Evolutionary conservation across 2,329 filamentous ascomycete species (phyloP).

Genomic region (Xylariaceae sp.): DNA sequence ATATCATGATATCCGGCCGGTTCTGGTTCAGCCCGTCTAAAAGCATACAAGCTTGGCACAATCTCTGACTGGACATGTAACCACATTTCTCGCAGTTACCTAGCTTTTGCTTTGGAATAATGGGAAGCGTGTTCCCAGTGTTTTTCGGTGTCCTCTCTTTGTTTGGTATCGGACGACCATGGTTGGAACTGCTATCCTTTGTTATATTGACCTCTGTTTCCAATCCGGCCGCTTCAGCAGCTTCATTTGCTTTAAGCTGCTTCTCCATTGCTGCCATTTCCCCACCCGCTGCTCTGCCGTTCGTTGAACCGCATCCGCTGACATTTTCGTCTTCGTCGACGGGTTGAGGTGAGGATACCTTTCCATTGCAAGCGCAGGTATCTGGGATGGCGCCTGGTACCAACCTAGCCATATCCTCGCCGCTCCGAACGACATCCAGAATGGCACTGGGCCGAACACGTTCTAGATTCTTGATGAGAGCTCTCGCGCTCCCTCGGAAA

Average conservation of each 20-base stretch:
- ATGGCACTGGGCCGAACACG: constrained; percentile 93
- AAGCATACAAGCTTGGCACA: constrained; percentile 92
- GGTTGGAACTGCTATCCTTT: constrained; percentile 44
- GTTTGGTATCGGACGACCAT: constrained; percentile 45
- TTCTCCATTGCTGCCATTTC: constrained; percentile 87
- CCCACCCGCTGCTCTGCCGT: constrained; percentile 69
- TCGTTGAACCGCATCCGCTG: constrained; percentile 78
- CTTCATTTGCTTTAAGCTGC: constrained; percentile 69
- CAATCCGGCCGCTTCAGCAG: constrained; percentile 60
- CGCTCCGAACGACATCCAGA: constrained; percentile 90
- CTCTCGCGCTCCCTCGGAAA: constrained; percentile 89
- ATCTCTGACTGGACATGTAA: constrained; percentile 91
- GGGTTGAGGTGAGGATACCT: constrained; percentile 42
- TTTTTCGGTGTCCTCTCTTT: constrained; percentile 40
- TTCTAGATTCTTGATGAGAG: constrained; percentile 93
- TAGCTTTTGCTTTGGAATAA: constrained; percentile 70
- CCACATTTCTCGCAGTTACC: constrained; percentile 88
- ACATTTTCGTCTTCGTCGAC: constrained; percentile 58
- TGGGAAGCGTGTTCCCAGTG: constrained; percentile 36
- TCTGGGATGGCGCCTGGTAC: constrained; percentile 67
- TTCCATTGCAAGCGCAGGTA: constrained; percentile 55
- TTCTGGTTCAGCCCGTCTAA: constrained; percentile 91
- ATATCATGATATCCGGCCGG: constrained; percentile 64
- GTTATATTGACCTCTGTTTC: constrained; percentile 70
- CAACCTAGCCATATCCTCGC: constrained; percentile 94